These are phyloP conservation scores for Pichia sp. DNA, from an alignment of 1,139 yeast genomes.

Conservation along the genomic window DNA sequence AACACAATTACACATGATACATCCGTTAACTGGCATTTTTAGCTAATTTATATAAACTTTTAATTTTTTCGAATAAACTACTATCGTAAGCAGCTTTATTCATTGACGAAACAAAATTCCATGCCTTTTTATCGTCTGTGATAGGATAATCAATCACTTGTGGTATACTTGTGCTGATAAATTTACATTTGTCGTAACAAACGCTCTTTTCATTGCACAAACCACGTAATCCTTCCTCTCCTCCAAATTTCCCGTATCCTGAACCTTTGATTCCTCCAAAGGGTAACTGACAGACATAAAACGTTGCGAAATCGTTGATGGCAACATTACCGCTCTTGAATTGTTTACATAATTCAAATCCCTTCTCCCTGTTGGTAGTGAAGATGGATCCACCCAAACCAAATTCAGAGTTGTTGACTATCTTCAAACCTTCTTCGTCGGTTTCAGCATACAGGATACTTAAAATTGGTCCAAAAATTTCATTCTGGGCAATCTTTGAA, in stretches of 20 bases:
- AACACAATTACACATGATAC: neutral
- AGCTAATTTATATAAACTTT: slow-evolving; percentile 46
- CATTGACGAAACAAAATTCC: slow-evolving; percentile 77
- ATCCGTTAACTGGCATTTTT: slow-evolving; percentile 22
- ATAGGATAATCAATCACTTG: slow-evolving; percentile 88
- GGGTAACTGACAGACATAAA: slow-evolving; percentile 89
- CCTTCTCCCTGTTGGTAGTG: slow-evolving; percentile 38
- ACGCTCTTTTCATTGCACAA: slow-evolving; percentile 79
- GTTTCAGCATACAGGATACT: slow-evolving; percentile 64
- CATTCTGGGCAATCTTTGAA: slow-evolving; percentile 79
- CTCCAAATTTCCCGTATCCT: slow-evolving; percentile 96
- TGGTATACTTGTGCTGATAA: slow-evolving; percentile 78
- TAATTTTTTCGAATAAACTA: slow-evolving; percentile 59
- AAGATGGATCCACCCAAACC: slow-evolving; percentile 91
- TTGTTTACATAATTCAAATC: slow-evolving; percentile 54
- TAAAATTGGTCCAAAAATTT: slow-evolving; percentile 88
- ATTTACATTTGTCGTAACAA: slow-evolving; percentile 74
- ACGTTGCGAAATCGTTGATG: slow-evolving; percentile 94
- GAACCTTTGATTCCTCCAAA: slow-evolving; percentile 92
- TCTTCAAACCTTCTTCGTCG: slow-evolving; percentile 59
- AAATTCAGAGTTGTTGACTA: slow-evolving; percentile 81
- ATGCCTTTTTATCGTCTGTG: slow-evolving; percentile 68
- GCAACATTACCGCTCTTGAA: slow-evolving; percentile 87
- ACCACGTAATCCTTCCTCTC: slow-evolving; percentile 91
- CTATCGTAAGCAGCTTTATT: slow-evolving; percentile 82